A percentile compares a stretch with the other conserved stretches of the same genome.
These are phyloP conservation scores for Solanum habrochaites DNA, from an alignment of 257 asterid genomes.

Conservation along the genomic window DNA sequence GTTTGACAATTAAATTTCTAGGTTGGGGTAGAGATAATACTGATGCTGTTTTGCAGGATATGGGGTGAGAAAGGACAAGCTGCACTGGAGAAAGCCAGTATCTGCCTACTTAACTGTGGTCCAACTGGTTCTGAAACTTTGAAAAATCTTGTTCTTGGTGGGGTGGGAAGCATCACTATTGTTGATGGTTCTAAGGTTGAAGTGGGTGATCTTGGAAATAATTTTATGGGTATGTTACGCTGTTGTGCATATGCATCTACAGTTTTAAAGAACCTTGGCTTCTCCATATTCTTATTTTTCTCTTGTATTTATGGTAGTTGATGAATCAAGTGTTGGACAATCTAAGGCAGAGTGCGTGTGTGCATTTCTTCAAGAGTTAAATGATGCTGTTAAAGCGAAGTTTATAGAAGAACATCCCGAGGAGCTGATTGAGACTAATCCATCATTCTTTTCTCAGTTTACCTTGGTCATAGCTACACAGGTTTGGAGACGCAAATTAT, in stretches of 20 bases:
- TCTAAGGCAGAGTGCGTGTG: slow-evolving; percentile 89
- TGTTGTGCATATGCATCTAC: background rate
- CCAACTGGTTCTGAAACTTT: slow-evolving; percentile 96
- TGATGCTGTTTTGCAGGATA: slow-evolving; percentile 39
- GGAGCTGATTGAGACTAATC: slow-evolving; percentile 60
- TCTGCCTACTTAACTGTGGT: slow-evolving; percentile 92
- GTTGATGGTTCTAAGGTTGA: slow-evolving; percentile 95
- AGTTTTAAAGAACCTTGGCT: background rate
- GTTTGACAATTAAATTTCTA: background rate
- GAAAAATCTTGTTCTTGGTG: slow-evolving; percentile 93
- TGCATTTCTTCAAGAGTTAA: slow-evolving; percentile 86
- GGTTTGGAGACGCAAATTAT: background rate
- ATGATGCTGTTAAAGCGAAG: slow-evolving; percentile 92
- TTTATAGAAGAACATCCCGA: slow-evolving; percentile 81
- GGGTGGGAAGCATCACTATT: slow-evolving; percentile 89
- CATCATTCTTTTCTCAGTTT: slow-evolving; percentile 80
- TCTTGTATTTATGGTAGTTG: slow-evolving; percentile 30
- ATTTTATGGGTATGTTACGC: slow-evolving; percentile 57
- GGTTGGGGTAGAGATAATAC: background rate
- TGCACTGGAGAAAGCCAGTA: slow-evolving; percentile 90
- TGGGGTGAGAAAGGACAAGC: slow-evolving; percentile 99
- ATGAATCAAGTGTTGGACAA: slow-evolving; percentile 78
- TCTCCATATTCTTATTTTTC: background rate
- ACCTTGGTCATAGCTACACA: slow-evolving; percentile 47
- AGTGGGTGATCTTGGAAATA: slow-evolving; percentile 87